These are phyloP conservation scores for Torulaspora microellipsoides DNA, from an alignment of 805 yeast genomes.

Conservation along the genomic window DNA sequence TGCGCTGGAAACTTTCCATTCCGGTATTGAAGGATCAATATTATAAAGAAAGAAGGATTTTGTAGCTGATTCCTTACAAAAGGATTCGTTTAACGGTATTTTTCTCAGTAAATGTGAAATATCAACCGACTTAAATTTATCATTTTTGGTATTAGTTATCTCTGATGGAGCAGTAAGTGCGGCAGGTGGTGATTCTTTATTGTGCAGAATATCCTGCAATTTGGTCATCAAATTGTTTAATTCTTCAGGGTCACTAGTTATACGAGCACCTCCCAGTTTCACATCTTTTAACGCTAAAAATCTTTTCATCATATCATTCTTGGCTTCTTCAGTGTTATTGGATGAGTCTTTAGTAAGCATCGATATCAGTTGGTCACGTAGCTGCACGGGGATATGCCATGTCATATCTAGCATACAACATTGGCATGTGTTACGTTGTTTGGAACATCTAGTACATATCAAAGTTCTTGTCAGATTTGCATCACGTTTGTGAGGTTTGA, in stretches of 20 bases:
- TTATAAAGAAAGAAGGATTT: slow-evolving; percentile 74
- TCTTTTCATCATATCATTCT: slow-evolving; percentile 50
- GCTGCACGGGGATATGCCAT: slow-evolving; percentile 71
- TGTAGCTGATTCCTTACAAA: slow-evolving; percentile 38
- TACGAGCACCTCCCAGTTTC: slow-evolving; percentile 37
- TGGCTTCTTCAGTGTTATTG: slow-evolving; percentile 38
- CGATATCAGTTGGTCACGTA: slow-evolving; percentile 75
- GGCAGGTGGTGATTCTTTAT: slow-evolving; percentile 10
- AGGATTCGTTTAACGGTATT: slow-evolving; percentile 66
- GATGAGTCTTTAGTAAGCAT: slow-evolving; percentile 52
- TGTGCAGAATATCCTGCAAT: slow-evolving; percentile 25
- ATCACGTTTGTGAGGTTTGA: slow-evolving; percentile 39
- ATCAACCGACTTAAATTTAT: slow-evolving; percentile 33
- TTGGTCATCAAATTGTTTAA: slow-evolving; percentile 52
- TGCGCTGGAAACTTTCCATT: slow-evolving; percentile 50
- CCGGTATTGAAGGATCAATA: slow-evolving; percentile 60
- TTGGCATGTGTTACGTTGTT: slow-evolving; percentile 80
- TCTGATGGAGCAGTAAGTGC: slow-evolving; percentile 13
- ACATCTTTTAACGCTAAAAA: slow-evolving; percentile 52
- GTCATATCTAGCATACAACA: slow-evolving; percentile 77
- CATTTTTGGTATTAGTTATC: slow-evolving; percentile 3
- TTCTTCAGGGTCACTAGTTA: slow-evolving; percentile 33
- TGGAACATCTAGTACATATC: slow-evolving; percentile 76
- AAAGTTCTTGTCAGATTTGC: slow-evolving; percentile 51
- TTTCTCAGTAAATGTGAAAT: slow-evolving; percentile 49